phyloP scores from a whole-genome alignment of 2,329 filamentous ascomycete genomes.

The Alternaria sp. region DNA sequence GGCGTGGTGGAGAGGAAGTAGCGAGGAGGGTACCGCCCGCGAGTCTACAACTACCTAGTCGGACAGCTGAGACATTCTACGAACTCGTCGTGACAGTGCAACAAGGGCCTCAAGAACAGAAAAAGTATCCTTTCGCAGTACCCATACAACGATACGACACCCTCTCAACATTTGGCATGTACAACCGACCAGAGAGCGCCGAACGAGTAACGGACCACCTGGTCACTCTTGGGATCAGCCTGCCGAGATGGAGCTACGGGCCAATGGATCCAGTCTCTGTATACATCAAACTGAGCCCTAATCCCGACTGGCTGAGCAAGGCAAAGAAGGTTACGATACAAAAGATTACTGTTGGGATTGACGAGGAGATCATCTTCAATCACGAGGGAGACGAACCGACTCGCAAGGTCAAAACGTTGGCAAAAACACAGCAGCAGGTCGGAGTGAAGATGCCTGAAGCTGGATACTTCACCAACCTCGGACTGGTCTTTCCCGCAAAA shows the following conservation, averaged over 20 bases:
- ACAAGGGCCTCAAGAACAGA: conserved; percentile 85
- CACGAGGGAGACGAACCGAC: conserved; percentile 95
- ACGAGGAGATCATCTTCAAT: conserved; percentile 99
- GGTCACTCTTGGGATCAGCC: conserved; percentile 87
- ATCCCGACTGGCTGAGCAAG: conserved; percentile 89
- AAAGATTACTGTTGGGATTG: conserved; percentile 91
- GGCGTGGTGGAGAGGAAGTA: conserved; percentile 86
- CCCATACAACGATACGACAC: conserved; percentile 95
- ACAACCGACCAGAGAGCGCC: conserved; percentile 91
- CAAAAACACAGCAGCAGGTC: conserved; percentile 82
- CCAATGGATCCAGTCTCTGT: conserved; percentile 94
- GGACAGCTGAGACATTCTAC: conserved; percentile 97
- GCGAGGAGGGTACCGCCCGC: conserved; percentile 91
- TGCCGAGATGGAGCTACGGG: conserved; percentile 96
- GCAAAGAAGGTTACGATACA: conserved; percentile 91
- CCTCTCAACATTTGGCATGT: conserved; percentile 98
- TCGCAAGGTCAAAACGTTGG: conserved; percentile 85
- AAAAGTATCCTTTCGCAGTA: conserved; percentile 89
- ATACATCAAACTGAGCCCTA: conserved; percentile 92
- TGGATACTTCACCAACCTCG: conserved; percentile 92
- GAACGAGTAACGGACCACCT: conserved; percentile 88
- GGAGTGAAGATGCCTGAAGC: conserved; percentile 87
- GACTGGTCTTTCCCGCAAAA: conserved; percentile 87
- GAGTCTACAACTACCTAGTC: conserved; percentile 85
- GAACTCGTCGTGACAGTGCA: conserved; percentile 96